Evolutionary conservation across 2,329 filamentous ascomycete species (phyloP).

Genomic region (Arachnomyces sp.): DNA sequence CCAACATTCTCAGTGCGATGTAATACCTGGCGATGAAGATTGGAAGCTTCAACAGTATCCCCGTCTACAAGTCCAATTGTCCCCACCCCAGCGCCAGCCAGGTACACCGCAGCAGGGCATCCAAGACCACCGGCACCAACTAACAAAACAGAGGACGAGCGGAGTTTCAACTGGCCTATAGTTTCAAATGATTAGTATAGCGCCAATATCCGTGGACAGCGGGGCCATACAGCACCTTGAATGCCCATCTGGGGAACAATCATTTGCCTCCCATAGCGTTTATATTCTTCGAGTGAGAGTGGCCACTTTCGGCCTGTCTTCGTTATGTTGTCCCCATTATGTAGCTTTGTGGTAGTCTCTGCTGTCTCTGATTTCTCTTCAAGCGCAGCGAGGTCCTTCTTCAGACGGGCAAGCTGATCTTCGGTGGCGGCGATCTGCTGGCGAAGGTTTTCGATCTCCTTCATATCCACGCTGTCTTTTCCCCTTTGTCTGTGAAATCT

Average conservation of each 20-base stretch:
- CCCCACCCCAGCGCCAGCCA: conserved; percentile 81
- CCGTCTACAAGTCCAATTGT: conserved; percentile 78
- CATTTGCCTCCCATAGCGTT: conserved; percentile 81
- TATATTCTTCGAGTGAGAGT: conserved; percentile 64
- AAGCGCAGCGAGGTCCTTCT: conserved; percentile 23
- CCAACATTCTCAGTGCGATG: conserved; percentile 66
- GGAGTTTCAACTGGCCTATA: conserved; percentile 66
- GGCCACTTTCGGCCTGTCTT: conserved; percentile 51
- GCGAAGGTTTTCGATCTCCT: conserved; percentile 2
- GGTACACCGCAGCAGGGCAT: conserved; percentile 85
- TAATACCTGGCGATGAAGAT: conserved; percentile 84
- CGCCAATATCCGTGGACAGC: background rate
- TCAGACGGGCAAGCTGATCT: conserved; percentile 26
- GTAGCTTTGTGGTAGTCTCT: conserved; percentile 1
- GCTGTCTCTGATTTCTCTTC: conserved; percentile 3
- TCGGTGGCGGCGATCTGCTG: conserved; percentile 30
- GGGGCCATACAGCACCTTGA: conserved; percentile 44
- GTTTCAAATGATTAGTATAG: conserved; percentile 1
- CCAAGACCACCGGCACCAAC: conserved; percentile 85
- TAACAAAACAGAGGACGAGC: conserved; percentile 62
- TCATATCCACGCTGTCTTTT: too few relatives aligned
- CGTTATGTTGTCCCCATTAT: background rate
- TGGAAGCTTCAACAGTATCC: conserved; percentile 79
- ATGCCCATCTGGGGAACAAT: conserved; percentile 77
- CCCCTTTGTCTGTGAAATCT: too few relatives aligned